Evolutionary conservation across 2,329 filamentous ascomycete genomes (phyloP), one percentile per base, ranked within the genome.

Genomic region (Rhytidhysteron rufulum): DNA sequence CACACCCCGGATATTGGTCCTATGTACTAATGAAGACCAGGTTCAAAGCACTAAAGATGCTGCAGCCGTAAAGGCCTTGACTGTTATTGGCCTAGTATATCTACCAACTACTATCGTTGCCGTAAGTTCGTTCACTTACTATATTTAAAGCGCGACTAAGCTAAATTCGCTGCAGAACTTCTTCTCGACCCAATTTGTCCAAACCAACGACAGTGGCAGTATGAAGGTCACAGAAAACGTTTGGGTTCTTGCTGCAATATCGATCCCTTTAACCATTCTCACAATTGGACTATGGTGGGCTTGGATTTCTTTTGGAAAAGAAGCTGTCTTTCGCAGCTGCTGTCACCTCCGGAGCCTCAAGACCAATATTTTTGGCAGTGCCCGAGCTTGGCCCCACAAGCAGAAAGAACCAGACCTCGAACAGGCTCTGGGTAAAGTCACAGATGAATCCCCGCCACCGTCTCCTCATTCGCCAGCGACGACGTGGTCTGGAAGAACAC

Each of bases 151-250:
- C 20, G 17, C 15, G 21, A 6, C 29, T 17, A 34, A 11, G n/a
- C 21, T 33, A 25, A 31, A 39, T 10, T 25, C 18, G 5, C 6
- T 8, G 10, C 24, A 42, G 40, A 39, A 34, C 18, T 42, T 42
- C 29, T 42, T 42, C 27, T 42, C 40, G 17, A 42, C 34, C 5
- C 18, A 42, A 34, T 42, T 42, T 24, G 35, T 42, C 4, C 17
- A 31, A 27, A 38, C 34, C 5, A 38, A 17, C 4, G 34, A 42
- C 22, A 34, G 20, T 39, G 29, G 29, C 11, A 34, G 11, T 15
- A 31, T 42, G 29, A 24, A 38, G 34, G 21, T 42, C 5, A 38
- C 40, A 4, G 34, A 8, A 18, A 38, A 27, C 22, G 31, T 35
- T 13, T 42, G 40, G 40, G 15, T 42, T n/a, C 35, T 38, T 8